These are phyloP conservation scores for Amorphotheca resinae DNA, from an alignment of 495 filamentous ascomycete species.

Conservation along the genomic window DNA sequence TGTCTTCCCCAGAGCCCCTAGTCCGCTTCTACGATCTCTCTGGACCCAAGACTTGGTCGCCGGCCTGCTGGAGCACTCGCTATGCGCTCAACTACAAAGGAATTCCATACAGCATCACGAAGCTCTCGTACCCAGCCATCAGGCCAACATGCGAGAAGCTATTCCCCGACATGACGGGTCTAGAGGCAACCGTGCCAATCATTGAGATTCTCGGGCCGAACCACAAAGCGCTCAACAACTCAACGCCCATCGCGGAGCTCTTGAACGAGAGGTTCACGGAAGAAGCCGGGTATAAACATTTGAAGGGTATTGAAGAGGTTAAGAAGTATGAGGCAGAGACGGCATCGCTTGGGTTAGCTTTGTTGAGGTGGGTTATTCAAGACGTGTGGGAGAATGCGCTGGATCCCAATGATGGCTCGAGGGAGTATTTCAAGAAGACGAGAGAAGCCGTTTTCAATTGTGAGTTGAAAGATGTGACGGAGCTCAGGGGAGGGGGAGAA, in stretches of 20 bases:
- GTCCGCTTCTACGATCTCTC: conserved; percentile 8
- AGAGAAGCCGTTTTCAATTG: conserved; percentile 1
- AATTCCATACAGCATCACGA: background rate
- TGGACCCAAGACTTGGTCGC: conserved; percentile 3
- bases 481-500: background rate
- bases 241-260: conserved; percentile 4
- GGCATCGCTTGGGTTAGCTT: no score
- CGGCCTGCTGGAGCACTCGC: conserved; percentile 3
- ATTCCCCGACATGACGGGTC: background rate
- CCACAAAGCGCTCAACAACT: conserved; percentile 1
- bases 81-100: conserved; percentile 5
- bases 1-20: no score
- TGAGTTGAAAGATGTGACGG: no score
- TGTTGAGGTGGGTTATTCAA: background rate
- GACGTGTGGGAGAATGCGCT: conserved; percentile 5
- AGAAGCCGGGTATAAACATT: background rate
- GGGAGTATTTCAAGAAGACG: conserved; percentile 1
- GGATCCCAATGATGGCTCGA: background rate
- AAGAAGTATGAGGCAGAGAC: background rate
- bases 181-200: conserved; percentile 3
- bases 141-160: conserved; percentile 3
- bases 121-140: conserved; percentile 1
- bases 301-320: background rate
- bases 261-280: conserved; percentile 5
- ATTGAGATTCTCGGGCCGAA: conserved; percentile 1